Conservation (phyloP, 441 rosid species). For the Francoa sonchifolia region DNA sequence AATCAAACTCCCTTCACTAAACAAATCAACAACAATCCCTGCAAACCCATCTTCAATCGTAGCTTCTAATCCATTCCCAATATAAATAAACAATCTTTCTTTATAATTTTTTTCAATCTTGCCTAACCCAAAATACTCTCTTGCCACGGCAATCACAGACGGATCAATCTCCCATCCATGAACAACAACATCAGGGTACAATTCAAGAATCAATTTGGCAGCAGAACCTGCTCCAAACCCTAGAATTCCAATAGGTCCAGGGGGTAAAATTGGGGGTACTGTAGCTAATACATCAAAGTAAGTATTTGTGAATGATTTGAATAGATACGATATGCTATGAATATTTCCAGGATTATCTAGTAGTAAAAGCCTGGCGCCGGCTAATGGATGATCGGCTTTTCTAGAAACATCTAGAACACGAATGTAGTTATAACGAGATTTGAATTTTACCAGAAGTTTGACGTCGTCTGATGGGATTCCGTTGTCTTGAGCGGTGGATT, state of each 20-base stretch:
- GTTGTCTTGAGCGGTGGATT: conserved; percentile 26
- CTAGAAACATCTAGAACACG: conserved; percentile 69
- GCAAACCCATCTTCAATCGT: conserved; percentile 42
- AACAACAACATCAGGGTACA: conserved; percentile 39
- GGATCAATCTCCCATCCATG: conserved; percentile 94
- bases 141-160: conserved; percentile 56
- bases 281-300: conserved; percentile 80
- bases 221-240: conserved; percentile 86
- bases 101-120: conserved; percentile 51
- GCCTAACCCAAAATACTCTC: conserved; percentile 54
- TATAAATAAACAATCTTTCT: conserved; percentile 45
- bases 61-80: conserved; percentile 53
- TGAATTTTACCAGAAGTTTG: conserved; percentile 57
- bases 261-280: conserved; percentile 55
- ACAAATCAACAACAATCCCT: conserved; percentile 69
- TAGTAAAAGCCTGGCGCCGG: conserved; percentile 80
- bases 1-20: conserved; percentile 54
- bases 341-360: conserved; percentile 83
- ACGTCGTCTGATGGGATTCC: conserved; percentile 65
- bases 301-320: conserved; percentile 46
- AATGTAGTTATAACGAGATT: conserved; percentile 67
- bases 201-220: conserved; percentile 57
- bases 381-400: conserved; percentile 57
- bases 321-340: conserved; percentile 70
- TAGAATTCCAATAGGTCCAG: conserved; percentile 65